Conservation (phyloP, 1,139 yeast species). For the Suhomyces chickasaworum region DNA sequence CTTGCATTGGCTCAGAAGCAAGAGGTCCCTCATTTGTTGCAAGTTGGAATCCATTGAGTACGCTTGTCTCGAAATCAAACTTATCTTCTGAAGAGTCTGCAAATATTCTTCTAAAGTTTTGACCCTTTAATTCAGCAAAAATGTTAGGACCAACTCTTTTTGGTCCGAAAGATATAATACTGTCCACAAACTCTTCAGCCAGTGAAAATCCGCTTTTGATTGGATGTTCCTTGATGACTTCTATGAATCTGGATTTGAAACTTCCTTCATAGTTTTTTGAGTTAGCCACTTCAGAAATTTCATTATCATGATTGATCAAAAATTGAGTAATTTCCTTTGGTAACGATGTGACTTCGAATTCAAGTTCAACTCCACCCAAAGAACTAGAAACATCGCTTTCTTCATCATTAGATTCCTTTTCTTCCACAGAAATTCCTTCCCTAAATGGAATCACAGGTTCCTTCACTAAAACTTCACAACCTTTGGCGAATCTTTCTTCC, state of each 20-base stretch:
- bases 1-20: slow-evolving; percentile 85
- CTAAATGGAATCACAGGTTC: slow-evolving; percentile 95
- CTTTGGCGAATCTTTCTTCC: slow-evolving; percentile 83
- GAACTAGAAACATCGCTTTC: slow-evolving; percentile 21
- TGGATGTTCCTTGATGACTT: slow-evolving; percentile 29
- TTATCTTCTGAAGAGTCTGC: slow-evolving; percentile 18
- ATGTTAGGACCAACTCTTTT: slow-evolving; percentile 76
- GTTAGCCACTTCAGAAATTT: slow-evolving; percentile 27
- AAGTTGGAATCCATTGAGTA: slow-evolving; percentile 82
- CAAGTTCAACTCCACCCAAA: slow-evolving; percentile 52
- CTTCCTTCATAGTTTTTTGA: slow-evolving; percentile 21
- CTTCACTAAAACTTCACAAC: slow-evolving; percentile 81
- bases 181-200: slow-evolving; percentile 35
- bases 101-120: slow-evolving; percentile 37
- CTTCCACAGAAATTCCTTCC: slow-evolving; percentile 66
- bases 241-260: slow-evolving; percentile 33
- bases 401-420: slow-evolving; percentile 4
- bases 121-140: slow-evolving; percentile 54
- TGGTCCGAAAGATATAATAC: slow-evolving; percentile 75
- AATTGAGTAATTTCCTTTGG: slow-evolving; percentile 53
- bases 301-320: slow-evolving; percentile 48
- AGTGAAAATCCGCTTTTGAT: slow-evolving; percentile 23
- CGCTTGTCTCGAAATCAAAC: slow-evolving; percentile 62
- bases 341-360: slow-evolving; percentile 58
- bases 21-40: slow-evolving; percentile 87